Percentiles rank a stretch among this genome's conserved stretches.
Conservation (phyloP, 495 filamentous ascomycete genomes). For the Penicillium nucicola region DNA sequence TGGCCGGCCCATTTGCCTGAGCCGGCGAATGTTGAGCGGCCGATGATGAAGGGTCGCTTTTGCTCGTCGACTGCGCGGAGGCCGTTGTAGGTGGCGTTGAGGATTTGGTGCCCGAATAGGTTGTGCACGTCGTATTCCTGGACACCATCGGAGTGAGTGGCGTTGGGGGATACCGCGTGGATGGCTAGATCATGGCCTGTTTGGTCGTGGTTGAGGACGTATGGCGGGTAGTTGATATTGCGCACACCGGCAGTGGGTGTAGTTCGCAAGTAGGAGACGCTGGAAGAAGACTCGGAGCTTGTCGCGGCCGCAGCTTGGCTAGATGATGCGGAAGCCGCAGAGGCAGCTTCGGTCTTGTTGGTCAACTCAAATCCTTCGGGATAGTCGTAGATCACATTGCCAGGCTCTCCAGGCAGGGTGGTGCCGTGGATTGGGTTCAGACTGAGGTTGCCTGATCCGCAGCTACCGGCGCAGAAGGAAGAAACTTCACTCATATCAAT, state of each 20-base stretch:
- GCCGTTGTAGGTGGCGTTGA: conserved; percentile 77
- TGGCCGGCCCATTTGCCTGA: conserved; percentile 79
- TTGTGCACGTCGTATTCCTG: conserved; percentile 82
- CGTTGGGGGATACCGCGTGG: conserved; percentile 74
- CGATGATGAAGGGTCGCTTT: conserved; percentile 83
- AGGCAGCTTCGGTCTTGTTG: conserved; percentile 65
- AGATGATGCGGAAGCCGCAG: conserved; percentile 51
- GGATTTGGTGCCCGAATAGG: conserved; percentile 68
- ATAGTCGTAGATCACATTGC: conserved; percentile 58
- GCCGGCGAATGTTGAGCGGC: conserved; percentile 77
- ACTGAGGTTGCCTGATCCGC: conserved; percentile 64
- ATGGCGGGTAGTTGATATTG: conserved; percentile 77
- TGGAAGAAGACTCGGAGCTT: conserved; percentile 35
- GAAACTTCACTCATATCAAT: conserved; percentile 66
- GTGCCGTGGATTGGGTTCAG: conserved; percentile 69
- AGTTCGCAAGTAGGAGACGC: conserved; percentile 53
- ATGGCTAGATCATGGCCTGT: conserved; percentile 63
- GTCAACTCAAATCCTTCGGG: conserved; percentile 71
- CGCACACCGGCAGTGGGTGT: conserved; percentile 67
- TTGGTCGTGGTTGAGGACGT: conserved; percentile 76
- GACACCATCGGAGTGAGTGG: conserved; percentile 69
- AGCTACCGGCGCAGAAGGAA: conserved; percentile 80
- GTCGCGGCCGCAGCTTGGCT: conserved; percentile 48
- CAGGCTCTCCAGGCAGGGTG: conserved; percentile 60
- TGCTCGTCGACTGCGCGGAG: conserved; percentile 58